These are phyloP conservation scores for Clathrus columnatus DNA, from an alignment of 768 basidiomycete species.

Conservation along the genomic window DNA sequence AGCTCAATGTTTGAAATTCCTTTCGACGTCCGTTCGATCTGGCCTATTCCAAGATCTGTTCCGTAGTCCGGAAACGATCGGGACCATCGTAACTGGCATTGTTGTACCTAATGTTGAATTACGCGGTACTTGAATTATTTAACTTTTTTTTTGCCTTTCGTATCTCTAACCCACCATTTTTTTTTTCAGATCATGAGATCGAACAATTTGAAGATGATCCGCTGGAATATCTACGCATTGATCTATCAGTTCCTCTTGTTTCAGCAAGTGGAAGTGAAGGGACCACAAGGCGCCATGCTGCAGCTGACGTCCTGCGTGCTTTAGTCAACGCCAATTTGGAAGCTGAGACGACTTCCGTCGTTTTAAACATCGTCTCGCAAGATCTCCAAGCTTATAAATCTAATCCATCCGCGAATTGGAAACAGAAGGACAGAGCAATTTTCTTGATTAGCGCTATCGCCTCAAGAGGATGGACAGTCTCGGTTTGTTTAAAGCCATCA, in stretches of 20 bases:
- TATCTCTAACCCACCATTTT: neutral
- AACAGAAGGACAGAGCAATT: constrained; percentile 87
- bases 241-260: constrained; percentile 57
- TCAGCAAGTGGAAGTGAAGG: constrained; percentile 51
- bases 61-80: constrained; percentile 64
- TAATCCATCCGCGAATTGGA: constrained; percentile 59
- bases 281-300: constrained; percentile 84
- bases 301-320: constrained; percentile 91
- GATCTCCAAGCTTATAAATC: constrained; percentile 60
- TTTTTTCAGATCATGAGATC: constrained; percentile 60
- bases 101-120: constrained; percentile 90
- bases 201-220: constrained; percentile 98
- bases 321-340: constrained; percentile 68
- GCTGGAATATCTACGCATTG: constrained; percentile 85
- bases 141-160: neutral
- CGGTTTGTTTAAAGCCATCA: constrained; percentile 37
- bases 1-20: constrained; percentile 81
- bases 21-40: constrained; percentile 86
- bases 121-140: constrained; percentile 34
- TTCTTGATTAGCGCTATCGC: constrained; percentile 93
- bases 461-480: constrained; percentile 75
- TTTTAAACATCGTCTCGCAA: constrained; percentile 72
- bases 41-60: constrained; percentile 60
- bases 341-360: constrained; percentile 77
- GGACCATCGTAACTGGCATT: constrained; percentile 78